Percentiles rank a stretch among this genome's conserved stretches.
These are phyloP conservation scores for Lolium rigidum DNA, from an alignment of 176 grass and related monocot genomes.

Conservation along the genomic window DNA sequence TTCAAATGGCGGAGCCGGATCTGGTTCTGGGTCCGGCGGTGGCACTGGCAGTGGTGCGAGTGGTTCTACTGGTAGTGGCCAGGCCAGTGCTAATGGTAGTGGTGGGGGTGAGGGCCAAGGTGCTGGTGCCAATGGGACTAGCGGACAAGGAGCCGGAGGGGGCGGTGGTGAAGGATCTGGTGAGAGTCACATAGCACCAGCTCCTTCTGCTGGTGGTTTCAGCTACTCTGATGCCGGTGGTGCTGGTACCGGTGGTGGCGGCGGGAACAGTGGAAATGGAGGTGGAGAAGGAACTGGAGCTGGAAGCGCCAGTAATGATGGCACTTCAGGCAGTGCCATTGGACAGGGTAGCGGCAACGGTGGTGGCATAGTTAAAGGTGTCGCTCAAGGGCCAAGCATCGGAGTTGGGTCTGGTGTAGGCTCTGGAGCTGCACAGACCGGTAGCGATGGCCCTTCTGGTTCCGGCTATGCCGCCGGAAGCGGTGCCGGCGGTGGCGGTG, in stretches of 20 bases:
- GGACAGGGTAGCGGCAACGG: background rate
- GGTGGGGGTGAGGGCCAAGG: too few relatives aligned
- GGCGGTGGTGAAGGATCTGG: conserved; percentile 42
- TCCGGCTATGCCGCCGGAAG: conserved; percentile 11
- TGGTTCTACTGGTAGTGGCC: background rate
- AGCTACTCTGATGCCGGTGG: background rate
- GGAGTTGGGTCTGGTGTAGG: conserved; percentile 27
- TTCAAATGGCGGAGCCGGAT: conserved; percentile 34
- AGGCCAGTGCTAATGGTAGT: conserved; percentile 3
- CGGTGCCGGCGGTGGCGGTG: conserved; percentile 19
- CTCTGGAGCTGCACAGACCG: conserved; percentile 4
- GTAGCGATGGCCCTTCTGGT: background rate
- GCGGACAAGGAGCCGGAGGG: background rate
- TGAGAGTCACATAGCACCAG: conserved; percentile 15
- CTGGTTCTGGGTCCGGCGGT: conserved; percentile 25
- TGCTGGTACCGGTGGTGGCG: background rate
- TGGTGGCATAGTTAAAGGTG: background rate
- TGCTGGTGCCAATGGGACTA: too few relatives aligned
- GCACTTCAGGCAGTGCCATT: background rate
- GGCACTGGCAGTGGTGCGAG: conserved; percentile 10
- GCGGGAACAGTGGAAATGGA: background rate
- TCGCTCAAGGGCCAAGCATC: conserved; percentile 9
- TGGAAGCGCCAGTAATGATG: background rate
- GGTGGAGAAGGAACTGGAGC: background rate
- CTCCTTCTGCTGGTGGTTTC: background rate